phyloP scores from a whole-genome alignment of 179 eudicot genomes.

The Silene noctiflora region DNA sequence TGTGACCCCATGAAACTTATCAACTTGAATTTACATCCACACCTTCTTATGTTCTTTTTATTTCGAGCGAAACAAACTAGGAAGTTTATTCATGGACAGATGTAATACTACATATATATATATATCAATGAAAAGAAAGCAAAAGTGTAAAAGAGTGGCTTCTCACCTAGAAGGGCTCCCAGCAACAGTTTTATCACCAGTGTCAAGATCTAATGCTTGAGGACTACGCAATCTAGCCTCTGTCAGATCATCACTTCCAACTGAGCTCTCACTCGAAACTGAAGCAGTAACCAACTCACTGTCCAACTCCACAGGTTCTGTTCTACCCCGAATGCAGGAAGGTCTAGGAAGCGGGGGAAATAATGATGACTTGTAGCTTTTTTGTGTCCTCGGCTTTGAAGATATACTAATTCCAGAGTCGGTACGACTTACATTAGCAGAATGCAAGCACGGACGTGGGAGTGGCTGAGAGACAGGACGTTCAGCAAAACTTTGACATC shows the following conservation, averaged over 20 bases:
- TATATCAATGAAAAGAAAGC: conserved; percentile 1
- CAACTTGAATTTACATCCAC: too few relatives aligned
- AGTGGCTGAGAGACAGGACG: conserved; percentile 78
- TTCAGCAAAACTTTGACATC: conserved; percentile 92
- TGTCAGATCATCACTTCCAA: conserved; percentile 74
- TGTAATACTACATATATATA: not conserved
- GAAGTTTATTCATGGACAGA: not conserved
- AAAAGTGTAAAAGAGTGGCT: not conserved
- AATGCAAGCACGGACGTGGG: conserved; percentile 65
- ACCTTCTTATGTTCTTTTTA: not conserved
- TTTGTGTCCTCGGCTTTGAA: conserved; percentile 54
- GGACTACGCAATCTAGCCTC: conserved; percentile 72
- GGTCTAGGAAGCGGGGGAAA: conserved; percentile 75
- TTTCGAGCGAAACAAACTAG: not conserved
- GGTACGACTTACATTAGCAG: conserved; percentile 57
- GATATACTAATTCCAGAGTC: conserved; percentile 67
- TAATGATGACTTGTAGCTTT: conserved; percentile 54
- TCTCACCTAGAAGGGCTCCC: conserved; percentile 87
- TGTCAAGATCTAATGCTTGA: conserved; percentile 66
- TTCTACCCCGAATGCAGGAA: conserved; percentile 58
- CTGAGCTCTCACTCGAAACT: conserved; percentile 69
- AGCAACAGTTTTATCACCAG: conserved; percentile 54
- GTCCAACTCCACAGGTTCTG: conserved; percentile 67
- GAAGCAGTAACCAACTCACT: conserved; percentile 62
- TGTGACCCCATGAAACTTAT: too few relatives aligned